Evolutionary conservation across 176 grass and related monocot species (phyloP).

Genomic region (Carex scoparia): DNA sequence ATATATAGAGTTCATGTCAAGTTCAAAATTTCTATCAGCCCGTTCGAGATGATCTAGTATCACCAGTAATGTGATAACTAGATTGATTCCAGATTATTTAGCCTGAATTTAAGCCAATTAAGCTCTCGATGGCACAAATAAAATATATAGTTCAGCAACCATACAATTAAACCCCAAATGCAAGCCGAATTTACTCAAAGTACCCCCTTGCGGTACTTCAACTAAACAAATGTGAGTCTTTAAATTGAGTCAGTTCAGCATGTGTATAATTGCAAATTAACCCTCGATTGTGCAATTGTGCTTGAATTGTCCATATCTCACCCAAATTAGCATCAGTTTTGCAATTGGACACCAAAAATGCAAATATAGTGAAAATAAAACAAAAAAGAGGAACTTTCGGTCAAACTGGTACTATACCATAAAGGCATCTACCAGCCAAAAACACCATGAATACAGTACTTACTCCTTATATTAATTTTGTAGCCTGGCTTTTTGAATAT

Average conservation of each 20-base stretch:
- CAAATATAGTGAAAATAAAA: background rate
- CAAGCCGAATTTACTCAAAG: background rate
- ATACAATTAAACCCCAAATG: background rate
- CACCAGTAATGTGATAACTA: background rate
- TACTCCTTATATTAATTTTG: background rate
- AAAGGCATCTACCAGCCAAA: background rate
- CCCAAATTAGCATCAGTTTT: background rate
- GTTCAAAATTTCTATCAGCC: background rate
- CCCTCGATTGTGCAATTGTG: background rate
- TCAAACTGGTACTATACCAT: background rate
- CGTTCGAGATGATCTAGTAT: background rate
- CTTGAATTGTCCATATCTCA: background rate
- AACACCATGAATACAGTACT: background rate
- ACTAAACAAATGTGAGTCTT: background rate
- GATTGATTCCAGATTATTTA: background rate
- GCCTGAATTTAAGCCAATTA: background rate
- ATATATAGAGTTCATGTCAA: background rate
- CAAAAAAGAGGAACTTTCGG: background rate
- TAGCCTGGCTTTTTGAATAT: background rate
- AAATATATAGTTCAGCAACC: background rate
- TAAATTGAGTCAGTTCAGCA: background rate
- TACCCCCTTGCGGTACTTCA: background rate
- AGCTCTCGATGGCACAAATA: background rate
- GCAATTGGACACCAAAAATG: background rate
- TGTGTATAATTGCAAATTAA: background rate